Conservation (phyloP, 352 stramenopile species). For the Thraustochytrium striatum region DNA sequence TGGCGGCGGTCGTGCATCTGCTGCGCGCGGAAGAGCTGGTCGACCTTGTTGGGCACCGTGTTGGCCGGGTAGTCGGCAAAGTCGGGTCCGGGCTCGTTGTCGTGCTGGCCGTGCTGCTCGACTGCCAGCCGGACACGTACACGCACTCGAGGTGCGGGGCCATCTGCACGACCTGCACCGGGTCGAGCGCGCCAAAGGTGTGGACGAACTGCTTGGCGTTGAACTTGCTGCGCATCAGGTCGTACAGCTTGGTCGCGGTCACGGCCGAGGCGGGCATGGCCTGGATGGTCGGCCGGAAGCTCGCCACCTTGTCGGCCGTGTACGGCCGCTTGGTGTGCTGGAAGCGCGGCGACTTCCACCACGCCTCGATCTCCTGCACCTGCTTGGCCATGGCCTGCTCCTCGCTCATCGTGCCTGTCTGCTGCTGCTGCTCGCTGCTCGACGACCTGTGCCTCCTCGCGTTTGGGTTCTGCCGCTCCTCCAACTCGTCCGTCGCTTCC, state of each 20-base stretch:
- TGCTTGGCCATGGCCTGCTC: slow-evolving; percentile 1
- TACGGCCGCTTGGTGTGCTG: slow-evolving; percentile 36
- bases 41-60: slow-evolving; percentile 86
- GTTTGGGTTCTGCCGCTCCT: too few species aligned
- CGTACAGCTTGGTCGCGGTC: slow-evolving; percentile 44
- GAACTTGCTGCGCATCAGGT: slow-evolving; percentile 34
- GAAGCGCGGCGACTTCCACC: slow-evolving; percentile 30
- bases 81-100: slow-evolving; percentile 89
- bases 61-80: slow-evolving; percentile 98
- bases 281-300: slow-evolving; percentile 8
- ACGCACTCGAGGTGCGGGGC: slow-evolving; percentile 86
- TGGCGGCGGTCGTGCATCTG: slow-evolving; percentile 95
- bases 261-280: neutral
- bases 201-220: slow-evolving; percentile 28
- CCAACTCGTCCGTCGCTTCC: too few species aligned
- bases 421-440: neutral
- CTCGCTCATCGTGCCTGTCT: slow-evolving; percentile 29
- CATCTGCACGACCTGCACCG: slow-evolving; percentile 75
- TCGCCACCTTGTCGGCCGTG: slow-evolving; percentile 39
- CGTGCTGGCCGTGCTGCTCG: slow-evolving; percentile 74
- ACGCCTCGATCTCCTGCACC: slow-evolving; percentile 26
- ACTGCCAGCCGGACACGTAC: slow-evolving; percentile 97
- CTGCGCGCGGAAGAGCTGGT: slow-evolving; percentile 94
- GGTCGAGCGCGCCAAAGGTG: slow-evolving; percentile 45
- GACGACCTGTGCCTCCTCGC: too few species aligned